Conservation (phyloP, 106 monocot genomes). For the Gastrodia elata region DNA sequence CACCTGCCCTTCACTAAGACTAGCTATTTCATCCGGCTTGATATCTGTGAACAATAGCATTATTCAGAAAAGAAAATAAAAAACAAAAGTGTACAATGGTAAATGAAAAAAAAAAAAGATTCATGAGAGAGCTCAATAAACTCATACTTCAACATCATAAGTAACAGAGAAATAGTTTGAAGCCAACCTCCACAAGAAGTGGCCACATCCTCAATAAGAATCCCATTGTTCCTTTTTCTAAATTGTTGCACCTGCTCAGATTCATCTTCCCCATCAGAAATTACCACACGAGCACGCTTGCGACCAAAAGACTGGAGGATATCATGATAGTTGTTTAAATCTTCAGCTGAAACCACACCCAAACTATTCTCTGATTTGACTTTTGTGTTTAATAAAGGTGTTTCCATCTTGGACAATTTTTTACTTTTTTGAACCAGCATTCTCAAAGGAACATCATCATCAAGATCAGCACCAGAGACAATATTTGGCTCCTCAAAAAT, state of each 20-base stretch:
- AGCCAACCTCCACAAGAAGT: constrained; percentile 25
- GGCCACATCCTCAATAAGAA: constrained; percentile 15
- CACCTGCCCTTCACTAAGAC: constrained; percentile 23
- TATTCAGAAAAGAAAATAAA: background rate
- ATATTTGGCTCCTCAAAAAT: constrained; percentile 1
- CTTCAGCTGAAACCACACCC: constrained; percentile 11
- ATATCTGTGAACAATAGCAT: constrained; percentile 17
- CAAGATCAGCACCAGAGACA: constrained; percentile 20
- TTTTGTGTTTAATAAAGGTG: constrained; percentile 16
- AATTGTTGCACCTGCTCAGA: constrained; percentile 13
- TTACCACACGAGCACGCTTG: constrained; percentile 61
- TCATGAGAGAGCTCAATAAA: constrained; percentile 1
- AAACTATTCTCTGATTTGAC: constrained; percentile 6
- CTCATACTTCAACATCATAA: background rate
- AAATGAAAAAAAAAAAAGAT: constrained; percentile 1
- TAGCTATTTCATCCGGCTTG: background rate
- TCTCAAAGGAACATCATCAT: constrained; percentile 45
- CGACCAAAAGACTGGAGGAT: constrained; percentile 29
- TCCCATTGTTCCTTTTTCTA: constrained; percentile 11
- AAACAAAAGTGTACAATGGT: background rate
- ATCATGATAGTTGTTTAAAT: constrained; percentile 17
- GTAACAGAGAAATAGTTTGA: background rate
- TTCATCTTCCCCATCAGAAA: constrained; percentile 87
- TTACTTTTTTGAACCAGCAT: constrained; percentile 30
- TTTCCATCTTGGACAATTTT: constrained; percentile 27